Evolutionary conservation across 2,329 filamentous ascomycete genomes (phyloP).

Genomic region (Epichloe scottii): DNA sequence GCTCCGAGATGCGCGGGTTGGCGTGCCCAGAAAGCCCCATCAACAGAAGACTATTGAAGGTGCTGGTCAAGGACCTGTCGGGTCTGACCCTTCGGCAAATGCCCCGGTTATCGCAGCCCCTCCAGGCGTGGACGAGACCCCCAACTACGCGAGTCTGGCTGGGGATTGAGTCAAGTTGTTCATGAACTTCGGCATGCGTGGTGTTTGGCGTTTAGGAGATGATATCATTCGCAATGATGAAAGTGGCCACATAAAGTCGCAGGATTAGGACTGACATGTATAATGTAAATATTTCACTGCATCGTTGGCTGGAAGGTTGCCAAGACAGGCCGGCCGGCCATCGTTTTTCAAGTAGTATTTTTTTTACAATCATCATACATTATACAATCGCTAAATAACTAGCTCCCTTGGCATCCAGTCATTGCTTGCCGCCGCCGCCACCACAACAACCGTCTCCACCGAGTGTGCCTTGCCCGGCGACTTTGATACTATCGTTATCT

Average conservation of each 20-base stretch:
- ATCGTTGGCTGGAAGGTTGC: constrained; percentile 3
- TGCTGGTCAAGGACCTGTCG: constrained; percentile 23
- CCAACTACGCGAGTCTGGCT: constrained; percentile 70
- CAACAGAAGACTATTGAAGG: constrained; percentile 20
- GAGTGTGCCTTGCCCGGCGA: constrained; percentile 29
- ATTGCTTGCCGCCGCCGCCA: not conserved
- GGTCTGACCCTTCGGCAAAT: constrained; percentile 18
- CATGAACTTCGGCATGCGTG: constrained; percentile 8
- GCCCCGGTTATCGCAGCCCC: constrained; percentile 53
- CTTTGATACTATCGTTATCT: constrained; percentile 83
- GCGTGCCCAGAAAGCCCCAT: constrained; percentile 17
- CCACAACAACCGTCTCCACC: constrained; percentile 21
- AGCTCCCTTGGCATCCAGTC: not conserved
- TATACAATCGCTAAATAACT: constrained; percentile 6
- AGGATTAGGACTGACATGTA: constrained; percentile 3
- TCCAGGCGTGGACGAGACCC: constrained; percentile 61
- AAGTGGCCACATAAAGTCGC: not conserved
- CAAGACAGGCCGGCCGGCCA: not conserved
- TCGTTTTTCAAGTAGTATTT: not conserved
- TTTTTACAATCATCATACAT: constrained; percentile 13
- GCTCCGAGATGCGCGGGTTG: constrained; percentile 54
- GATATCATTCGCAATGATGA: not conserved
- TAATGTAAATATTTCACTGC: not conserved
- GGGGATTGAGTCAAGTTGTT: constrained; percentile 48
- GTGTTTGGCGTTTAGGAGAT: constrained; percentile 19